These are phyloP conservation scores for Fusarium nematophilum DNA, from an alignment of 2,329 filamentous ascomycete species.

Conservation along the genomic window DNA sequence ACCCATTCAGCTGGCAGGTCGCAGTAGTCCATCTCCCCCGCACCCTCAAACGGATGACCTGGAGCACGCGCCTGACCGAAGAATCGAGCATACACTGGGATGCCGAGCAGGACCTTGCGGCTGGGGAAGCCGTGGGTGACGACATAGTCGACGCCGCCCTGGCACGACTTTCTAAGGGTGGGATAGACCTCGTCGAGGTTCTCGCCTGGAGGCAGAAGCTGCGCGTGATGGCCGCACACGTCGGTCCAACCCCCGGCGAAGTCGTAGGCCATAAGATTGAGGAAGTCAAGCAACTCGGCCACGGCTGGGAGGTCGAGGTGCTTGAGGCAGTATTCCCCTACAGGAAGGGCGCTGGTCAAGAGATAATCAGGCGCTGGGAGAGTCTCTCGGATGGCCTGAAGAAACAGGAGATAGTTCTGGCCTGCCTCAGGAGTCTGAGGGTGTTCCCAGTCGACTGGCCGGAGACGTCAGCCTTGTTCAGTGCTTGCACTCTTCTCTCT, in stretches of 20 bases:
- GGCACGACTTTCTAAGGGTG: slow-evolving; percentile 57
- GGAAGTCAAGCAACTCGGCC: slow-evolving; percentile 65
- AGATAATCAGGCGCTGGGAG: slow-evolving; percentile 68
- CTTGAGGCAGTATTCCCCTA: slow-evolving; percentile 69
- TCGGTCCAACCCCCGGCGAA: slow-evolving; percentile 72
- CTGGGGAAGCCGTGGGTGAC: slow-evolving; percentile 63
- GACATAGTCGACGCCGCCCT: slow-evolving; percentile 67
- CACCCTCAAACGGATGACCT: slow-evolving; percentile 62
- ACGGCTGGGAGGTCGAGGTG: slow-evolving; percentile 68
- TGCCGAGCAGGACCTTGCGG: slow-evolving; percentile 70
- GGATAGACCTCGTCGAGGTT: slow-evolving; percentile 41
- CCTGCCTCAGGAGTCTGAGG: slow-evolving; percentile 65
- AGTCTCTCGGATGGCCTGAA: slow-evolving; percentile 63
- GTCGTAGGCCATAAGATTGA: slow-evolving; percentile 78
- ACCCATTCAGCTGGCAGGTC: slow-evolving; percentile 68
- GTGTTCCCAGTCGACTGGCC: slow-evolving; percentile 75
- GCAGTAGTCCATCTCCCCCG: slow-evolving; percentile 70
- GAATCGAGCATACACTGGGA: slow-evolving; percentile 72
- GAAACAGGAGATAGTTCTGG: slow-evolving; percentile 66
- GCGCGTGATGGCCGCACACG: slow-evolving; percentile 72
- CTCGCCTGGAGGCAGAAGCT: slow-evolving; percentile 61
- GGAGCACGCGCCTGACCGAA: slow-evolving; percentile 66
- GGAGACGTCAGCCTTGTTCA: background rate
- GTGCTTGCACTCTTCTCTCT: accelerated
- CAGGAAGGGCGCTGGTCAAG: slow-evolving; percentile 71